Conservation (phyloP, 1,284 basidiomycete species). For the Bothia castanella region DNA sequence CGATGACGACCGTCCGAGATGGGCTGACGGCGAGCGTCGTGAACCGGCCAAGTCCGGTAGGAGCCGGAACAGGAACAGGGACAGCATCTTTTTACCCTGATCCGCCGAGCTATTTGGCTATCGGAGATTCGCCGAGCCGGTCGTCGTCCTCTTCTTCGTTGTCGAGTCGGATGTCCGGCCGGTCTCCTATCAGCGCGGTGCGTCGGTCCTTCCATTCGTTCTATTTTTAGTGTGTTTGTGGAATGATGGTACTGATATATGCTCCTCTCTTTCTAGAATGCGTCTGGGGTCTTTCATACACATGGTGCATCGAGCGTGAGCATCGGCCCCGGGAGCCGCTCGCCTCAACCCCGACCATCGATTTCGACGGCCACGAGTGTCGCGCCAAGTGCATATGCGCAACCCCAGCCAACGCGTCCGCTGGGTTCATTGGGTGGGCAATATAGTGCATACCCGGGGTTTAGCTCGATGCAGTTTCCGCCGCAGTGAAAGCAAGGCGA, state of each 20-base stretch:
- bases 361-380: slow-evolving; percentile 6
- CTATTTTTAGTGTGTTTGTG: slow-evolving; percentile 2
- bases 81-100: slow-evolving; percentile 23
- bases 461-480: slow-evolving; percentile 21
- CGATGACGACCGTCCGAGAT: slow-evolving; percentile 32
- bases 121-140: slow-evolving; percentile 28
- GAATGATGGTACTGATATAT: slow-evolving; percentile 8
- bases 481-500: slow-evolving; percentile 15
- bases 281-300: slow-evolving; percentile 21
- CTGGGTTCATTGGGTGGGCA: slow-evolving; percentile 11
- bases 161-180: slow-evolving; percentile 32
- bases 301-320: slow-evolving; percentile 12
- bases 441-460: slow-evolving; percentile 22
- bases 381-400: slow-evolving; percentile 16
- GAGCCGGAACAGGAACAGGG: slow-evolving; percentile 7
- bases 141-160: slow-evolving; percentile 35
- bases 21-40: slow-evolving; percentile 24
- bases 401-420: slow-evolving; percentile 26
- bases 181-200: slow-evolving; percentile 31
- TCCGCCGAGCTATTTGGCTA: slow-evolving; percentile 21
- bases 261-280: slow-evolving; percentile 15
- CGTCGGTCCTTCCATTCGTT: slow-evolving; percentile 3
- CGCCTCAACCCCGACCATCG: slow-evolving; percentile 21
- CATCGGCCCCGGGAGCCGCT: slow-evolving; percentile 12
- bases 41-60: slow-evolving; percentile 17